Base-by-base conservation (phyloP, 2,329 filamentous ascomycete species). In the Samsoniella hepiali region DNA sequence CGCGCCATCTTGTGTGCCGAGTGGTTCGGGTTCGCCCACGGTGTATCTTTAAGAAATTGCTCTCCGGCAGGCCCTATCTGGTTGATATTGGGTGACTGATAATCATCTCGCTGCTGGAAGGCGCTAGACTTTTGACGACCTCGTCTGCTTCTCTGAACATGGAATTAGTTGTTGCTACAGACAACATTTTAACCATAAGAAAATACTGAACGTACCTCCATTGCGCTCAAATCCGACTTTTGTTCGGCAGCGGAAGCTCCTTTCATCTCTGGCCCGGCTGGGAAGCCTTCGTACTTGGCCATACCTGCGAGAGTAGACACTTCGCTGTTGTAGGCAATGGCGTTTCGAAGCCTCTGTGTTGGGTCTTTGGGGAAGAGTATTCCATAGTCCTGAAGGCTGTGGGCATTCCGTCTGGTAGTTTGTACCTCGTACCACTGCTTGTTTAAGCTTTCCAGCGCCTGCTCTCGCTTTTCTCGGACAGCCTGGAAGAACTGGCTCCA, bases 261-360 rank as follows among this genome's bases (percentile, higher is more conserved):
- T 64, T 82, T 82, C 76, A 99, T 89, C 40, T 91, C 84, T 27
- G 95, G 95, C n/a, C 93, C 95, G 38, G 94, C 93, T 42, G 95
- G 95, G 77, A 99, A 99, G 31, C 95, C 95, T 71, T 96, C 88
- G 74, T 97, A 93, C 77, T 97, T 98, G 42, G 94, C 93, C 58
- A 98, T 83, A 44, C 94, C 94, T 6, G 93, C 89, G 63, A 99
- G 79, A 34, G 97, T 87, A 0, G 93, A 96, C 5, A 99, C 93
- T 74, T 99, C 95, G 68, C 90, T 91, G 74, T 97, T 98, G 79
- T 98, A 98, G 54, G 93, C 90, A 57, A 93, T 85, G 69, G 96
- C 93, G 66, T 97, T 91, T 66, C 87, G 84, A 65, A 96, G 84
- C 71, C 94, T 91, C 70, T 93, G 89, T 34, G 88, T 84, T 65